phyloP scores from a whole-genome alignment of 1,139 yeast species.

The Candida sanyaensis region DNA sequence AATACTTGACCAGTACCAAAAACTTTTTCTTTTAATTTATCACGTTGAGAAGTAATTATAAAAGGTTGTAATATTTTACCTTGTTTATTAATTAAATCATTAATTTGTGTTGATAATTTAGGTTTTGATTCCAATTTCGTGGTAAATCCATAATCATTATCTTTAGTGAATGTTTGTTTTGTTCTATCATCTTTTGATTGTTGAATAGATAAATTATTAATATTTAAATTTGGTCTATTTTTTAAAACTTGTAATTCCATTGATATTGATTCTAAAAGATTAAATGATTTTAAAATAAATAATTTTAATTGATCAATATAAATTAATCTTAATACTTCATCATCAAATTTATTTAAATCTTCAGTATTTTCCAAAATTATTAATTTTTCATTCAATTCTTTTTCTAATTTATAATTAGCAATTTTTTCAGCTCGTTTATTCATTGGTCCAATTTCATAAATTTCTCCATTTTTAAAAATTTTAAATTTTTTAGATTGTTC shows the following conservation, averaged over 20 bases:
- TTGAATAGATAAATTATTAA: conserved; percentile 4
- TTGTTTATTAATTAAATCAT: conserved; percentile 54
- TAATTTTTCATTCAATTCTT: conserved; percentile 49
- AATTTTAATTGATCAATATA: conserved; percentile 57
- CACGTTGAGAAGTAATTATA: conserved; percentile 65
- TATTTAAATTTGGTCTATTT: conserved; percentile 27
- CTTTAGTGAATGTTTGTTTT: conserved; percentile 15
- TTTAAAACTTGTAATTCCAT: conserved; percentile 60
- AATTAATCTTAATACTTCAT: conserved; percentile 57
- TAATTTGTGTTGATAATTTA: conserved; percentile 23
- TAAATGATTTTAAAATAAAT: conserved; percentile 54
- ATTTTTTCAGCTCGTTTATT: conserved; percentile 71
- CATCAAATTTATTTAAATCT: conserved; percentile 48
- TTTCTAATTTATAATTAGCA: conserved; percentile 62
- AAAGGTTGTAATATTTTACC: conserved; percentile 87
- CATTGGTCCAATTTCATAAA: conserved; percentile 43
- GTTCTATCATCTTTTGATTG: background rate
- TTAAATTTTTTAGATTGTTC: conserved; percentile 41
- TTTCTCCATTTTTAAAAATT: conserved; percentile 38
- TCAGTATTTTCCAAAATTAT: conserved; percentile 31
- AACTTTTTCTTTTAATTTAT: conserved; percentile 62
- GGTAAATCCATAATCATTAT: conserved; percentile 46
- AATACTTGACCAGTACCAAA: conserved; percentile 90
- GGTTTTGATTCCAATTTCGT: conserved; percentile 53
- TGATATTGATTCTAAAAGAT: conserved; percentile 50